A percentile compares a stretch with the other conserved stretches of the same genome.
These are phyloP conservation scores for Cordyceps tenuipes DNA, from an alignment of 2,329 filamentous ascomycete species.

Conservation along the genomic window DNA sequence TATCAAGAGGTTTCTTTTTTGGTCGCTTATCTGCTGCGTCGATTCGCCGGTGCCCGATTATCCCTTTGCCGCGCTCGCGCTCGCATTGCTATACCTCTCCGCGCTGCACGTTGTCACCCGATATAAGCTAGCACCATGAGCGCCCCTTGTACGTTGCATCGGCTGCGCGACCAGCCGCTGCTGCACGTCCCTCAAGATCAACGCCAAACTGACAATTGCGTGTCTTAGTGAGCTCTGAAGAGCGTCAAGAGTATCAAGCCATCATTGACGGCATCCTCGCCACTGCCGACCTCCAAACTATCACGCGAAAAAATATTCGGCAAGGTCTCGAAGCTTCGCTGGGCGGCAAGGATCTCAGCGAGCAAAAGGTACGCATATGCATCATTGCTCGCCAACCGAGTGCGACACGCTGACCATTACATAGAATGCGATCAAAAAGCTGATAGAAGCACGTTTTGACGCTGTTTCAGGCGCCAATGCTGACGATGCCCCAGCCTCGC, in stretches of 20 bases:
- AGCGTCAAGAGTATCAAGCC: conserved; percentile 43
- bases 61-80: not conserved
- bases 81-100: not conserved
- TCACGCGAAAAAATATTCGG: conserved; percentile 55
- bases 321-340: conserved; percentile 46
- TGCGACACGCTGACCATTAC: not conserved
- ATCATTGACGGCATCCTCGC: conserved; percentile 54
- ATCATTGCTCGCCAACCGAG: not conserved
- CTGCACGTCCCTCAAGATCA: not conserved
- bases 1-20: not conserved
- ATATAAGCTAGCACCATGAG: conserved; percentile 16
- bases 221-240: conserved; percentile 39
- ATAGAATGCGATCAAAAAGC: conserved; percentile 59
- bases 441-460: conserved; percentile 70
- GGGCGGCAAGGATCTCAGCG: conserved; percentile 48
- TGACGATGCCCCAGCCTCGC: conserved; percentile 33
- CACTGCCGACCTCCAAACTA: conserved; percentile 51
- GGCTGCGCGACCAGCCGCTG: not conserved
- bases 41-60: not conserved
- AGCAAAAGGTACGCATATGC: conserved; percentile 43
- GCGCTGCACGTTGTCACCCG: not conserved
- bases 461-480: conserved; percentile 49
- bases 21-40: not conserved
- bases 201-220: conserved; percentile 3
- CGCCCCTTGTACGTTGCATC: conserved; percentile 17